Evolutionary conservation across 192 early-diverging fungal species (phyloP), one percentile per base, ranked within the genome.

Genomic region (Allomyces arbusculus): DNA sequence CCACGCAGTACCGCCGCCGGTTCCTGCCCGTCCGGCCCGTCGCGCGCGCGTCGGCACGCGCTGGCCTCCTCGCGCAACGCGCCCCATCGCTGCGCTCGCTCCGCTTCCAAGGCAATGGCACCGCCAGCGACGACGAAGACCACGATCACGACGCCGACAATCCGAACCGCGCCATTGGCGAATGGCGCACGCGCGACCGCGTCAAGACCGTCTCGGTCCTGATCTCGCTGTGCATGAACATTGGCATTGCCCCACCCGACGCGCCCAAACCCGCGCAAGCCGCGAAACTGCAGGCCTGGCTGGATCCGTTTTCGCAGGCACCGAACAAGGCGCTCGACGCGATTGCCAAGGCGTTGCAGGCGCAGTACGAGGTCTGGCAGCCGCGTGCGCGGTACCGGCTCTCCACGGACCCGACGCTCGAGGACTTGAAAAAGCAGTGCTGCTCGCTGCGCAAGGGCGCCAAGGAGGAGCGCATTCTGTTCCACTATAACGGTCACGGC

Each of bases 401-500:
- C 40, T 86, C 89, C 24, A 77, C 90, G 63, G 94, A 99, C 71
- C 93, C 92, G 19, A 87, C 88, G 3, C 86, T 92, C 63, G 94
- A 99, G 62, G 94, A 95, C 65, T 84, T 89, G 44, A 92, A 91
- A 70, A 93, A 94, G 64, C 69, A 88, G n/a, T 91, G 91, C 69
- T 80, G 78, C 70, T 85, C 83, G 62, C 76, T 92, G 68, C 75
- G 95, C 40, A 78, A 88, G 23, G 84, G 79, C 68, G 89, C 91
- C 58, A 95, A 94, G 69, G 93, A 95, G 55, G 92, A 94, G 63
- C 86, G 95, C 3, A 83, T 96, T 61, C 73, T 99, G 58, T 96
- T 99, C 65, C 91, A 99, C 70, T 99, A 96, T 80, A 99, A 99
- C 67, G 95, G 95, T 20, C 95, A 96, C 65, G 95, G 95, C 62